These are phyloP conservation scores for Penicillium griseofulvum DNA, from an alignment of 2,329 filamentous ascomycete species.

Conservation along the genomic window DNA sequence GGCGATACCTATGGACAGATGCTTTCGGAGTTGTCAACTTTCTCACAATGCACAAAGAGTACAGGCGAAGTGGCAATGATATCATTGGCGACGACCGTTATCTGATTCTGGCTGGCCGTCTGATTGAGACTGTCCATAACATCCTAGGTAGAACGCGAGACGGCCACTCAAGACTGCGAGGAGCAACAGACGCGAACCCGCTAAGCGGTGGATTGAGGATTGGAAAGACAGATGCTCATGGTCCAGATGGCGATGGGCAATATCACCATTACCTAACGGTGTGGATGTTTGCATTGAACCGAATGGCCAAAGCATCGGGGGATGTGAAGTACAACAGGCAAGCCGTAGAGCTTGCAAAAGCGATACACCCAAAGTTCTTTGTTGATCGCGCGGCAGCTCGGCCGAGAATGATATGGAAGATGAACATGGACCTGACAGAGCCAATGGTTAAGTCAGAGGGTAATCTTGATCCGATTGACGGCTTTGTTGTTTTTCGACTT, in stretches of 20 bases:
- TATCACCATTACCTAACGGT: constrained; percentile 62
- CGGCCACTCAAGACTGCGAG: constrained; percentile 46
- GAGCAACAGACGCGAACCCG: constrained; percentile 53
- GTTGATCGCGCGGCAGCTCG: constrained; percentile 31
- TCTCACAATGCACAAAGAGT: constrained; percentile 52
- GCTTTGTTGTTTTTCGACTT: constrained; percentile 52
- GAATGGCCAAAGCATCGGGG: constrained; percentile 49
- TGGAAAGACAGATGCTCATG: constrained; percentile 52
- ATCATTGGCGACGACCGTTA: constrained; percentile 40
- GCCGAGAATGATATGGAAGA: constrained; percentile 57
- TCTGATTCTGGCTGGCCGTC: constrained; percentile 49
- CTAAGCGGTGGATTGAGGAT: constrained; percentile 58
- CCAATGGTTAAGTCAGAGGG: constrained; percentile 54
- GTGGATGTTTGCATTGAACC: constrained; percentile 63
- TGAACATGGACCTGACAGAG: constrained; percentile 49
- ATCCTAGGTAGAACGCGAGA: constrained; percentile 55
- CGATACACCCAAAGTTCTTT: constrained; percentile 56
- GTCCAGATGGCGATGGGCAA: constrained; percentile 57
- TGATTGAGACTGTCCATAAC: constrained; percentile 54
- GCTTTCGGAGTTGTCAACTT: constrained; percentile 61
- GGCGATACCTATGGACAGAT: constrained; percentile 61
- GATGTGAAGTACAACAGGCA: constrained; percentile 51
- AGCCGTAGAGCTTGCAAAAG: constrained; percentile 53
- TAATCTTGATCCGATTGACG: constrained; percentile 57
- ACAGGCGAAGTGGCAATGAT: constrained; percentile 10